Evolutionary conservation across 768 basidiomycete genomes (phyloP), one percentile per base, ranked within the genome.

Genomic region (Phanerochaete carnosa): DNA sequence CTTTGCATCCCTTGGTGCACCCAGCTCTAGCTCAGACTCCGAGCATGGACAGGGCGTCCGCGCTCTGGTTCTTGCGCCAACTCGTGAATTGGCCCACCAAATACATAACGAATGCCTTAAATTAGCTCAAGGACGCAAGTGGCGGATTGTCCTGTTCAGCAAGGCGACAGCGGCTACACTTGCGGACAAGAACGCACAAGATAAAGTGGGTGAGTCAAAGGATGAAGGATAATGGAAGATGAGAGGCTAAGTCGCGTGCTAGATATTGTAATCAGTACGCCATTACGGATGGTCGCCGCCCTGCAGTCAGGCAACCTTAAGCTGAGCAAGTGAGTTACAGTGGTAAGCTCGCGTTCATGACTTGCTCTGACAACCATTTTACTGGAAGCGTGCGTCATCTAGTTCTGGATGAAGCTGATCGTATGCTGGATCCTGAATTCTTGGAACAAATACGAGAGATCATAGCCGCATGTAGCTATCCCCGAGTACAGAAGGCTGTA

Each of bases 191-290:
- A 77, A 70, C 26, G 89, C 84, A 1, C 79, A 84, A 61, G 86
- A 88, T 65, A 94, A 90, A 84, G 82, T 92, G 62, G 90, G 90
- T 86, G 62, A 70, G 85, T 79, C 45, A 9, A 45, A 2, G 8
- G 25, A 12, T 25, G 23, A 16, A 16, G 13, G 23, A 15, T 39
- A 29, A 49, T 28, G 26, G 39, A 8, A 19, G 16, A 19, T 43
- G 39, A 19, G 11, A 43, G 54, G 8, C 45, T 37, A 55, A 53
- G 26, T 19, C 19, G 1, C 37, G 64, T 25, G 57, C 4, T 60
- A 93, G 97, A 99, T 68, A 81, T 98, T 61, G 82, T 99, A 58
- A 88, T 99, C 62, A 90, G 92, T 63, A 99, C 97, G 1, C 97
- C 97, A 0, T 79, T 98, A 51, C 85, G 95, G 50, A 77, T 99